Percentiles rank a stretch among this genome's conserved stretches.
phyloP scores from a whole-genome alignment of 441 rosid genomes.

The Bocquillonia castaneifolia region DNA sequence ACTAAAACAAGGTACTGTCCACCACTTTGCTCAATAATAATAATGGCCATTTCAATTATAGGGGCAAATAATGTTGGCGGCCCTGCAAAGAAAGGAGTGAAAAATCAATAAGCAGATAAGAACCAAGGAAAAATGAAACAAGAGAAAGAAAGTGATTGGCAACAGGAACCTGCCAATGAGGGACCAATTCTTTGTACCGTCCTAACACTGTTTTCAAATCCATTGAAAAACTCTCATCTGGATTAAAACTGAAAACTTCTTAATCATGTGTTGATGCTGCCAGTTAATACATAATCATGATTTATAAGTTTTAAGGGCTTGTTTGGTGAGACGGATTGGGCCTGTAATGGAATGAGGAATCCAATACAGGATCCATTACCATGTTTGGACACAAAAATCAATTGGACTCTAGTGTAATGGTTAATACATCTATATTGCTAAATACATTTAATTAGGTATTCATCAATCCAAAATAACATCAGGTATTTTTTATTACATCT shows the following conservation, averaged over 20 bases:
- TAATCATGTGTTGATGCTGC: slow-evolving; percentile 84
- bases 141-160: background rate
- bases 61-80: slow-evolving; percentile 99
- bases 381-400: no score
- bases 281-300: slow-evolving; percentile 11
- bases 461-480: no score
- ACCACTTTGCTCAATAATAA: slow-evolving; percentile 80
- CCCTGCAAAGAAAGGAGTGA: slow-evolving; percentile 36
- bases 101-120: slow-evolving; percentile 1
- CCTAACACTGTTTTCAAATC: slow-evolving; percentile 74
- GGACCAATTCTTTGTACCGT: slow-evolving; percentile 62
- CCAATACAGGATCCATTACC: no score
- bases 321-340: no score
- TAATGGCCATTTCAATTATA: slow-evolving; percentile 78
- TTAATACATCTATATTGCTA: no score
- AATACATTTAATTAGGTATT: no score
- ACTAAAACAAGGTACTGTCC: slow-evolving; percentile 95
- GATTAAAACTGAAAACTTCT: slow-evolving; percentile 73
- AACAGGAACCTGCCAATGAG: slow-evolving; percentile 61
- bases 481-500: no score
- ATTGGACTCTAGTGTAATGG: no score
- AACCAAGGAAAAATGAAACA: background rate
- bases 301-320: background rate
- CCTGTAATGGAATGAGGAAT: no score
- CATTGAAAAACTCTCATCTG: slow-evolving; percentile 55